These are phyloP conservation scores for Saturnispora saitoi DNA, from an alignment of 805 yeast genomes.

Conservation along the genomic window DNA sequence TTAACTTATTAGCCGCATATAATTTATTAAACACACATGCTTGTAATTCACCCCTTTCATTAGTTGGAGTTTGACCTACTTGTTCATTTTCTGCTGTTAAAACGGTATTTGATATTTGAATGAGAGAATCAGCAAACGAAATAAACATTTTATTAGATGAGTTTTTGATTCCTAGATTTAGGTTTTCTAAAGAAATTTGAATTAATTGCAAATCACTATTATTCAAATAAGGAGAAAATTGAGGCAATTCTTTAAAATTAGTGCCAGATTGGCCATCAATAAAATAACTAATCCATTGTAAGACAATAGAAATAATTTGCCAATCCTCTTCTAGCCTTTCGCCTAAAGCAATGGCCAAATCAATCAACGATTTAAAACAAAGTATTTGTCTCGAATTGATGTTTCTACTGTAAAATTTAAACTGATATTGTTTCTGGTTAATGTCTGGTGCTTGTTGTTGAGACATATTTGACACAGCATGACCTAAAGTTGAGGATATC, in stretches of 20 bases:
- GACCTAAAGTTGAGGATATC: conserved; percentile 35
- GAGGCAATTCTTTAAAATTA: conserved; percentile 34
- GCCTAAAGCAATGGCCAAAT: conserved; percentile 77
- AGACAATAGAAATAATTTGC: conserved; percentile 50
- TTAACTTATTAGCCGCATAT: conserved; percentile 46
- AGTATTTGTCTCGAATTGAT: conserved; percentile 62
- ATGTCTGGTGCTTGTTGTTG: background rate
- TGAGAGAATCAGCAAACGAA: conserved; percentile 39
- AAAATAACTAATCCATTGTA: conserved; percentile 74
- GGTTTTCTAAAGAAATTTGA: conserved; percentile 47
- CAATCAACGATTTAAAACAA: conserved; percentile 69
- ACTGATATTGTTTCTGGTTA: background rate
- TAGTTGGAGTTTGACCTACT: conserved; percentile 18
- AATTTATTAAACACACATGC: conserved; percentile 48
- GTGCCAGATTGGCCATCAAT: conserved; percentile 51
- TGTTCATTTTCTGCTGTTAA: conserved; percentile 8
- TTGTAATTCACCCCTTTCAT: conserved; percentile 14
- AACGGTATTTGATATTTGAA: conserved; percentile 32
- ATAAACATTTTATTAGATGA: conserved; percentile 45
- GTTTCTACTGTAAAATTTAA: conserved; percentile 31
- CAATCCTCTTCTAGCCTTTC: conserved; percentile 60
- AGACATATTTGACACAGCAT: conserved; percentile 28
- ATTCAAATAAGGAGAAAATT: conserved; percentile 34
- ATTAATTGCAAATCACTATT: conserved; percentile 42
- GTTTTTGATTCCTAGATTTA: conserved; percentile 52